Evolutionary conservation across 2,329 filamentous ascomycete species (phyloP).

Genomic region (Elsinoe arachidis): DNA sequence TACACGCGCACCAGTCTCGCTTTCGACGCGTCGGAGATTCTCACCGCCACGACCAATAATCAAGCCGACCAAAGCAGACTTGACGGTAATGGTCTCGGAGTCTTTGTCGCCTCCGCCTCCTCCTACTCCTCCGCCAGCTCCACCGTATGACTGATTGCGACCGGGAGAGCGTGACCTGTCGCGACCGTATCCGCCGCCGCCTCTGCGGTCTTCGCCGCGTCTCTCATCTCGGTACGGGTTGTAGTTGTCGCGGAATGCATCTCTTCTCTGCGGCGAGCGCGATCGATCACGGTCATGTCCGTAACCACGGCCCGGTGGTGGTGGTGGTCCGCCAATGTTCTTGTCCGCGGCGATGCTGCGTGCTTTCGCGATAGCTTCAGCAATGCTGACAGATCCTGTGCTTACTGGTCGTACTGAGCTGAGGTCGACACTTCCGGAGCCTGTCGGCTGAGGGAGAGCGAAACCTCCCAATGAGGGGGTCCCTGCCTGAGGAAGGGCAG

Average conservation of each 20-base stretch:
- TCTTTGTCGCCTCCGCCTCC: conserved; percentile 51
- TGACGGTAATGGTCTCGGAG: conserved; percentile 77
- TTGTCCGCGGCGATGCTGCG: conserved; percentile 74
- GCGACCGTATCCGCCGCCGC: conserved; percentile 48
- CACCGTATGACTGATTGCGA: conserved; percentile 23
- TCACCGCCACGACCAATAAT: conserved; percentile 89
- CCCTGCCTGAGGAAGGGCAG: conserved; percentile 29
- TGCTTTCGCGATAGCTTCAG: conserved; percentile 76
- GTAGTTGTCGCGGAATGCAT: conserved; percentile 63
- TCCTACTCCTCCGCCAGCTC: conserved; percentile 40
- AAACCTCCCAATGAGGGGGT: conserved; percentile 36
- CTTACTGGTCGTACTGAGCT: conserved; percentile 70
- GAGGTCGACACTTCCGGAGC: conserved; percentile 69
- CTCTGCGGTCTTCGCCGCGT: conserved; percentile 55
- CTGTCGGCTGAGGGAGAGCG: conserved; percentile 57
- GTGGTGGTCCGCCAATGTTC: conserved; percentile 44
- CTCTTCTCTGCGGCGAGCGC: conserved; percentile 59
- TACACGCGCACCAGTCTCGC: conserved; percentile 72
- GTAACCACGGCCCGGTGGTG: conserved; percentile 48
- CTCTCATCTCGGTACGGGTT: conserved; percentile 83
- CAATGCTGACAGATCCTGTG: conserved; percentile 73
- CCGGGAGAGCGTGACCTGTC: conserved; percentile 67
- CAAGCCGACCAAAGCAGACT: conserved; percentile 76
- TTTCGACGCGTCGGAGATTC: conserved; percentile 76
- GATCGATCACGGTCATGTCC: conserved; percentile 57